phyloP scores from a whole-genome alignment of 768 basidiomycete species.

The Suillus spraguei region DNA sequence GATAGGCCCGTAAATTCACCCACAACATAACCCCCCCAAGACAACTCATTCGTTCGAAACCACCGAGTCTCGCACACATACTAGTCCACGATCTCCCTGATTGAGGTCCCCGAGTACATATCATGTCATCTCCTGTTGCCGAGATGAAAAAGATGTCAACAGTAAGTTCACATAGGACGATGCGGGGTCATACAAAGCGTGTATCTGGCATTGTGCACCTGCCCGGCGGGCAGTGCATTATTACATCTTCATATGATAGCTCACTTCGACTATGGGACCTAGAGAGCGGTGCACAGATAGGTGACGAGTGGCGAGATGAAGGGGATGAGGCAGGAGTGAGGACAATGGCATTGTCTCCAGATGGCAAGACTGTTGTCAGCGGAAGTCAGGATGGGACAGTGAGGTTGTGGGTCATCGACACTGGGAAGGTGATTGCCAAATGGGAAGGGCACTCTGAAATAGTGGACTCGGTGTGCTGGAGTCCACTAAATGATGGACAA shows the following conservation, averaged over 20 bases:
- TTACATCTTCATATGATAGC: conserved; percentile 2
- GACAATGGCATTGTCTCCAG: neutral
- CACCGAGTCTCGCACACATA: neutral
- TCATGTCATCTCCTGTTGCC: neutral
- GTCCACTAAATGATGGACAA: conserved; percentile 13
- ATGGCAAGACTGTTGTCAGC: conserved; percentile 10
- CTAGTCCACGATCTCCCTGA: neutral
- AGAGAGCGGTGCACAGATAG: conserved; percentile 29
- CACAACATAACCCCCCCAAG: neutral
- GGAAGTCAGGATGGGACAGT: conserved; percentile 8
- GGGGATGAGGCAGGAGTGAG: rapidly evolving
- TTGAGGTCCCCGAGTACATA: neutral
- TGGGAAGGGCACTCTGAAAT: neutral
- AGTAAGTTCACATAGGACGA: neutral
- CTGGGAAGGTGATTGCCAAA: neutral
- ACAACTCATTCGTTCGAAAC: neutral
- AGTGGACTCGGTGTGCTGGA: neutral
- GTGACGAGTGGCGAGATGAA: neutral
- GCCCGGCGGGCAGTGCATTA: neutral
- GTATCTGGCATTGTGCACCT: neutral
- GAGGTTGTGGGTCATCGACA: neutral
- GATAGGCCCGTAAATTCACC: neutral
- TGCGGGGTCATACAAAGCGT: neutral
- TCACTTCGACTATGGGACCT: conserved; percentile 18
- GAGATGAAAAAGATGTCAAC: neutral